A percentile compares a stretch with the other conserved stretches of the same genome.
phyloP scores from a whole-genome alignment of 1,139 yeast genomes.

The Arxiozyma bovina region DNA sequence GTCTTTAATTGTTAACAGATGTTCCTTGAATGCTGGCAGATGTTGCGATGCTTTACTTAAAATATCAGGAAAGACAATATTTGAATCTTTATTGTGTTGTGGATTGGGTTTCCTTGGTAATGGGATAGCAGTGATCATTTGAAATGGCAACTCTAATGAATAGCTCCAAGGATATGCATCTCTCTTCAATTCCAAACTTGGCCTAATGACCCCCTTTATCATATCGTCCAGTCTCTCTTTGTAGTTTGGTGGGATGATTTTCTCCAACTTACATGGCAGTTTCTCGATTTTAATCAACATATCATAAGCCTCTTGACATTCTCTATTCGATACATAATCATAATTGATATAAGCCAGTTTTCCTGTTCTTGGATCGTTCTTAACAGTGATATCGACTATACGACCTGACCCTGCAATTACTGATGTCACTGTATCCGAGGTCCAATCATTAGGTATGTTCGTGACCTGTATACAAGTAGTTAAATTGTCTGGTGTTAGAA shows the following conservation, averaged over 20 bases:
- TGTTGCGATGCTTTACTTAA: conserved; percentile 43
- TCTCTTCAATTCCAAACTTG: conserved; percentile 18
- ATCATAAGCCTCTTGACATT: conserved; percentile 23
- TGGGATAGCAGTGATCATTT: conserved; percentile 30
- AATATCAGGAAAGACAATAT: conserved; percentile 36
- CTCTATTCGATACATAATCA: conserved; percentile 22
- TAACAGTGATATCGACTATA: conserved; percentile 18
- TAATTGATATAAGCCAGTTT: conserved; percentile 20
- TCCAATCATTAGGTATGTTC: conserved; percentile 26
- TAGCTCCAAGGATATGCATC: conserved; percentile 28
- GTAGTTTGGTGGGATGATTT: conserved; percentile 23
- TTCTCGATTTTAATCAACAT: conserved; percentile 19
- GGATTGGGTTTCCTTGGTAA: conserved; percentile 23
- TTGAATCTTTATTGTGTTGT: conserved; percentile 5
- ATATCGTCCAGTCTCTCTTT: conserved; percentile 9
- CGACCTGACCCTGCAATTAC: conserved; percentile 31
- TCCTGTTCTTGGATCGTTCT: conserved; percentile 27
- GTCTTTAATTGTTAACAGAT: conserved; percentile 34
- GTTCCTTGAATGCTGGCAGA: conserved; percentile 41
- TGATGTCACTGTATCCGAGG: conserved; percentile 24
- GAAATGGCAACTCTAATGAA: conserved; percentile 28
- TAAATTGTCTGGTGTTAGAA: conserved; percentile 25
- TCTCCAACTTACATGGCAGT: conserved; percentile 23
- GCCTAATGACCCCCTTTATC: conserved; percentile 1
- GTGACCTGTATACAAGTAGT: conserved; percentile 26